phyloP scores from a whole-genome alignment of 192 early-diverging fungal genomes.

The Linnemannia elongata region DNA sequence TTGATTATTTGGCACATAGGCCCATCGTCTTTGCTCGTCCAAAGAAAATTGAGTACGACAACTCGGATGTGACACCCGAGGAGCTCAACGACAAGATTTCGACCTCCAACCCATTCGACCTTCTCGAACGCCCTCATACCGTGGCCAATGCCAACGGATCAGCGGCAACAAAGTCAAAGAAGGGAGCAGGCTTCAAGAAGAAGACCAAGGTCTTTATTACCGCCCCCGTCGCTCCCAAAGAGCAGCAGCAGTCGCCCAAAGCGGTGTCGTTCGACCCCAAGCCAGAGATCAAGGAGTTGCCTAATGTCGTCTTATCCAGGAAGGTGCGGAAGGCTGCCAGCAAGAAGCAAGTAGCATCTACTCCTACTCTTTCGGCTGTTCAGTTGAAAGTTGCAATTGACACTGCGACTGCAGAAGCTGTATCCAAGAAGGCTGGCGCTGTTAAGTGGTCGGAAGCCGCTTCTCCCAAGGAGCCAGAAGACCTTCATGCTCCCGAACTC shows the following conservation, averaged over 20 bases:
- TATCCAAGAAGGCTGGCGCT: background rate
- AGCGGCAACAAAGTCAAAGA: background rate
- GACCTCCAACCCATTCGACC: conserved; percentile 22
- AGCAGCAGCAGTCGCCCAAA: background rate
- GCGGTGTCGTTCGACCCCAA: background rate
- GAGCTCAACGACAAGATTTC: conserved; percentile 10
- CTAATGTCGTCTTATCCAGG: conserved; percentile 14
- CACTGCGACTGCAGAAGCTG: background rate
- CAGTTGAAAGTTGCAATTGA: background rate
- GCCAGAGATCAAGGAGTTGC: conserved; percentile 2
- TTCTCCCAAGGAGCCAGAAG: background rate
- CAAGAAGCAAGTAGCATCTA: background rate
- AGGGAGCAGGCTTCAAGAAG: background rate
- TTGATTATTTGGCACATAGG: background rate
- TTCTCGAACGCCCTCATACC: background rate
- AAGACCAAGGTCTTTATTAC: background rate
- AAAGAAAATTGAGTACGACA: conserved; percentile 15
- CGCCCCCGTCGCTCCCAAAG: background rate
- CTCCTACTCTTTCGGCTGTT: background rate
- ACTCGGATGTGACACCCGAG: background rate
- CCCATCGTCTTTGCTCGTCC: background rate
- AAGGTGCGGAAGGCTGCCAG: background rate
- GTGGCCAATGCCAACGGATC: background rate
- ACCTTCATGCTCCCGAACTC: background rate
- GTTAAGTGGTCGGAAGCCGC: background rate